A percentile compares a stretch with the other conserved stretches of the same genome.
Conservation (phyloP, 306 rosid genomes). For the Begonia masoniana region DNA sequence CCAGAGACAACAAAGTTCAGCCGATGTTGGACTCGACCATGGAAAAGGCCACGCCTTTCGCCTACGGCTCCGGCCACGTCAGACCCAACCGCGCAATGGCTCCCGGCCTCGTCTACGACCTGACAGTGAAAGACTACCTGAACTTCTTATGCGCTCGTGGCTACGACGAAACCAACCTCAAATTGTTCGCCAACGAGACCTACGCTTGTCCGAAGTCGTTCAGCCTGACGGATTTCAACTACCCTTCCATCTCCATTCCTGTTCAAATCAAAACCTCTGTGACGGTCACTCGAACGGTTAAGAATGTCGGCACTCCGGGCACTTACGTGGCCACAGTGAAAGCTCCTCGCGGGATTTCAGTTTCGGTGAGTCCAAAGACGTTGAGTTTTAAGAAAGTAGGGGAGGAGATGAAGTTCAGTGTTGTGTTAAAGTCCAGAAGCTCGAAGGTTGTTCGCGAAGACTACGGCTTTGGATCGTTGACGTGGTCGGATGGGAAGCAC, state of each 20-base stretch:
- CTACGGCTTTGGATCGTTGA: slow-evolving; percentile 22
- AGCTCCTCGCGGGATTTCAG: slow-evolving; percentile 18
- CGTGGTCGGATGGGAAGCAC: slow-evolving; percentile 29
- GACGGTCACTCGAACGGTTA: slow-evolving; percentile 29
- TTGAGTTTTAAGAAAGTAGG: slow-evolving; percentile 22
- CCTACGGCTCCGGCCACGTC: slow-evolving; percentile 44
- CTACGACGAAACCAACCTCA: slow-evolving; percentile 17
- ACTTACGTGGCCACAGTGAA: slow-evolving; percentile 18
- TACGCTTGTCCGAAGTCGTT: slow-evolving; percentile 22
- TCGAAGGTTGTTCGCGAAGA: not conserved
- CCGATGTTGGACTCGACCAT: slow-evolving; percentile 5
- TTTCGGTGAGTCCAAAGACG: slow-evolving; percentile 22
- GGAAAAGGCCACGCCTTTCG: slow-evolving; percentile 29
- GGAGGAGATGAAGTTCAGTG: slow-evolving; percentile 31
- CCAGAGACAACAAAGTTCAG: slow-evolving; percentile 7
- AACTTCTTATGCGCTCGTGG: slow-evolving; percentile 44
- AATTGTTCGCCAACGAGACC: slow-evolving; percentile 11
- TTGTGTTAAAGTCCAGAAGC: slow-evolving; percentile 8
- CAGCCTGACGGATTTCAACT: slow-evolving; percentile 33
- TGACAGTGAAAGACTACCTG: slow-evolving; percentile 24
- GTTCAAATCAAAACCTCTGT: not conserved
- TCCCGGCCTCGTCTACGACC: slow-evolving; percentile 58
- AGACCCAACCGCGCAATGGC: slow-evolving; percentile 36
- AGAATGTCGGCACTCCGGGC: slow-evolving; percentile 41
- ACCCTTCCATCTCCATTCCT: slow-evolving; percentile 43